Evolutionary conservation across 495 filamentous ascomycete species (phyloP).

Genomic region (Hyaloscypha variabilis): DNA sequence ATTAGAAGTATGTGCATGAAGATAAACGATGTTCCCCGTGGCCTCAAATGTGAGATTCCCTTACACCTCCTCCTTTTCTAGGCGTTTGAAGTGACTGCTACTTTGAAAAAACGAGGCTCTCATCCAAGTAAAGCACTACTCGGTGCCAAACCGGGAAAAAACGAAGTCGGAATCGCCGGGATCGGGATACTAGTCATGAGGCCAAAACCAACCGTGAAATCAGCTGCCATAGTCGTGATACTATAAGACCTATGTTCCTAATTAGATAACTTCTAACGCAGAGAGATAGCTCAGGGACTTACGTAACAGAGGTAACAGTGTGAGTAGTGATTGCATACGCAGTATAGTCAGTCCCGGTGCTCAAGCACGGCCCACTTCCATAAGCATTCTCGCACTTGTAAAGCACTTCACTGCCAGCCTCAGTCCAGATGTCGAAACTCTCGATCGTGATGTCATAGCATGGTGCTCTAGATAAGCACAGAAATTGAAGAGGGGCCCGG

Average conservation of each 20-base stretch:
- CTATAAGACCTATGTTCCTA: slow-evolving; percentile 45
- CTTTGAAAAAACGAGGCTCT: background rate
- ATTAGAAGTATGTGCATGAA: too few relatives aligned
- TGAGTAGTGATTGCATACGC: slow-evolving; percentile 8
- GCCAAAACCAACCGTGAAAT: slow-evolving; percentile 46
- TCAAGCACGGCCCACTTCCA: slow-evolving; percentile 31
- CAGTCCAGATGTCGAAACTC: slow-evolving; percentile 64
- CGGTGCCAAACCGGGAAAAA: slow-evolving; percentile 52
- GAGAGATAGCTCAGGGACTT: too few relatives aligned
- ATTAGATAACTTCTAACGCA: too few relatives aligned
- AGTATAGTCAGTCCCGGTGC: slow-evolving; percentile 12
- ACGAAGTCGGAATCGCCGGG: slow-evolving; percentile 55
- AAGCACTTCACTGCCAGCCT: slow-evolving; percentile 31
- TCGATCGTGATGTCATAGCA: slow-evolving; percentile 55
- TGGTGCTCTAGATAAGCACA: slow-evolving; percentile 37
- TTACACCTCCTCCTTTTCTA: background rate
- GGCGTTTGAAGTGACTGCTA: background rate
- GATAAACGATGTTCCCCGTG: background rate
- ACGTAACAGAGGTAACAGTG: background rate
- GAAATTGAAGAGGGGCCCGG: slow-evolving; percentile 52
- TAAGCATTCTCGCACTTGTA: slow-evolving; percentile 33
- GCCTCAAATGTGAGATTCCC: background rate
- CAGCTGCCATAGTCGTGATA: slow-evolving; percentile 48
- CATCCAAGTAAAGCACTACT: slow-evolving; percentile 8
- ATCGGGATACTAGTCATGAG: slow-evolving; percentile 52